These are phyloP conservation scores for Eremochloa ophiuroides DNA, from an alignment of 176 grass and related monocot species.

Conservation along the genomic window DNA sequence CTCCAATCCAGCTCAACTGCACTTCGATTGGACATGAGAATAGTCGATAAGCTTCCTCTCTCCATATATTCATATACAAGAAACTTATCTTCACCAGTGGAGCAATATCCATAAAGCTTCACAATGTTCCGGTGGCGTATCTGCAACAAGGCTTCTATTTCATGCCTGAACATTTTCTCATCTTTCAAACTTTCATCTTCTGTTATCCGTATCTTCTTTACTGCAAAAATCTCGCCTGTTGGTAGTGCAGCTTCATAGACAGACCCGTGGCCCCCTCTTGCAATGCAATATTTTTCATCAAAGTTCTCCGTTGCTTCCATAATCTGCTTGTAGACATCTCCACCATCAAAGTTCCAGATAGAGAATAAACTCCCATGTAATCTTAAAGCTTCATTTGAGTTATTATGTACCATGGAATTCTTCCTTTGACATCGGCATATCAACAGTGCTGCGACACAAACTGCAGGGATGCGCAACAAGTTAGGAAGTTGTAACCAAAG, in stretches of 20 bases:
- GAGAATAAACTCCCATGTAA: not conserved
- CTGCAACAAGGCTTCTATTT: not conserved
- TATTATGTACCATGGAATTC: not conserved
- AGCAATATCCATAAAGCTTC: not conserved
- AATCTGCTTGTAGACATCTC: conserved; percentile 1
- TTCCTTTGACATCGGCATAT: not conserved
- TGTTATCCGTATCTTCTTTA: not conserved
- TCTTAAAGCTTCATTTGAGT: not conserved
- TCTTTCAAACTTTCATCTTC: not conserved
- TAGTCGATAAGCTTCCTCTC: not conserved
- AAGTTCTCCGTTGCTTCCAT: not conserved
- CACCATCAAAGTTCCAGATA: not conserved
- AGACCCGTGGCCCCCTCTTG: not conserved
- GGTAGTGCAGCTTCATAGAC: not conserved
- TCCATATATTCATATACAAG: not conserved
- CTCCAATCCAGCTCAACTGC: conserved; percentile 3
- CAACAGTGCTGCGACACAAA: not conserved
- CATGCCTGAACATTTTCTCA: not conserved
- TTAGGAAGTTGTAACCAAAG: not conserved
- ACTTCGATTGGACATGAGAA: not conserved
- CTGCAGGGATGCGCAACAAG: not conserved
- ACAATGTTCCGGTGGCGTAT: not conserved
- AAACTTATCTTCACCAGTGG: not conserved
- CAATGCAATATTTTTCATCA: conserved; percentile 4
- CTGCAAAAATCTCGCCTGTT: not conserved